Evolutionary conservation across 2,329 filamentous ascomycete species (phyloP).

Genomic region (Arthrobotrys pseudoclavata): DNA sequence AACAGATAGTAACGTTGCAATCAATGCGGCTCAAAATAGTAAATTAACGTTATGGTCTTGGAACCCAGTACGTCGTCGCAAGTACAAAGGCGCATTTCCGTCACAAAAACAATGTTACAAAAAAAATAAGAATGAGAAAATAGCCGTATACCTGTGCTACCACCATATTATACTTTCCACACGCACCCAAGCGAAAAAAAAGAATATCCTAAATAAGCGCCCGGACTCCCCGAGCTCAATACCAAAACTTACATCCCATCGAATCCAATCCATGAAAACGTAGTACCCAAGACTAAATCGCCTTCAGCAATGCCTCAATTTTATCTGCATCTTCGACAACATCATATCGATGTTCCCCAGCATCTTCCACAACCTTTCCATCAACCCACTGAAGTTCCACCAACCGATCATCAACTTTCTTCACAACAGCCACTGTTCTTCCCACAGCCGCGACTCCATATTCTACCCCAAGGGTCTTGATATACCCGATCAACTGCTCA

Average conservation of each 20-base stretch:
- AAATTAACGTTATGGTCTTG: slow-evolving; percentile 6
- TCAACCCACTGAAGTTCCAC: slow-evolving; percentile 54
- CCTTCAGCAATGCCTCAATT: slow-evolving; percentile 50
- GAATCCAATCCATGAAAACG: not conserved
- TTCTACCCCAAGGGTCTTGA: slow-evolving; percentile 34
- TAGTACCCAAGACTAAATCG: slow-evolving; percentile 13
- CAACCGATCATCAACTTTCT: slow-evolving; percentile 39
- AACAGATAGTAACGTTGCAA: slow-evolving; percentile 16
- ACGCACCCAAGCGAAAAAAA: no score
- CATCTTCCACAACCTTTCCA: slow-evolving; percentile 28
- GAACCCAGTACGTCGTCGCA: not conserved
- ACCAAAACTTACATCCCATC: not conserved
- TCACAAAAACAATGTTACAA: no score
- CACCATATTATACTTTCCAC: no score
- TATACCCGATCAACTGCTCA: slow-evolving; percentile 52
- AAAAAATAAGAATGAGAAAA: not conserved
- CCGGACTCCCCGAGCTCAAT: not conserved
- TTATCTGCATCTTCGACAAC: slow-evolving; percentile 46
- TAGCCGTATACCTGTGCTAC: no score
- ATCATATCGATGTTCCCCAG: slow-evolving; percentile 50
- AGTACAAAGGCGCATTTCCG: slow-evolving; percentile 1
- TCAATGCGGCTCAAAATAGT: slow-evolving; percentile 12
- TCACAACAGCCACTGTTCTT: slow-evolving; percentile 44
- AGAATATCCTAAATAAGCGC: not conserved
- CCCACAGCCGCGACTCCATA: slow-evolving; percentile 55